phyloP scores from a whole-genome alignment of 1,139 yeast genomes.

The Debaryomyces singareniensis region DNA sequence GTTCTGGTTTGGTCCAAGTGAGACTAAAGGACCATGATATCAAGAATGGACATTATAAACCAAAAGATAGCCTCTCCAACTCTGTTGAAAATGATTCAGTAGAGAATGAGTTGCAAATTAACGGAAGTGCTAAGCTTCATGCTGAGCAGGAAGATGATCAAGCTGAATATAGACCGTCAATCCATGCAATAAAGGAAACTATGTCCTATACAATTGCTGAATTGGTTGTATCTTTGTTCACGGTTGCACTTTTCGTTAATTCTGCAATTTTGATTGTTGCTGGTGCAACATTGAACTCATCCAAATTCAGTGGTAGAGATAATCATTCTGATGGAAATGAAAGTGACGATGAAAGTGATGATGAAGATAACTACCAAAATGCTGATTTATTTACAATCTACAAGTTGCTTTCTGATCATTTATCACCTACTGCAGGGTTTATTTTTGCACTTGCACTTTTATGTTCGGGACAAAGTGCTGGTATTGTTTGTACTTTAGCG shows the following conservation, averaged over 20 bases:
- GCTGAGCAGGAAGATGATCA: constrained; percentile 13
- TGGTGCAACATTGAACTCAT: constrained; percentile 56
- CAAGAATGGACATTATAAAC: constrained; percentile 48
- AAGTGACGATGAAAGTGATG: constrained; percentile 33
- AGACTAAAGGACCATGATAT: constrained; percentile 77
- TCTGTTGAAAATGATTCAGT: constrained; percentile 8
- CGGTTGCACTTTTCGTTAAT: constrained; percentile 76
- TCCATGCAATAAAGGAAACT: constrained; percentile 60
- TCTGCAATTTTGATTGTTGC: constrained; percentile 73
- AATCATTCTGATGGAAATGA: constrained; percentile 38
- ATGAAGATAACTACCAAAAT: constrained; percentile 36
- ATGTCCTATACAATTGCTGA: constrained; percentile 64
- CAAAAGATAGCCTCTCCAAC: constrained; percentile 6
- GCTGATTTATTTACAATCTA: constrained; percentile 89
- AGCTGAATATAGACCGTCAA: constrained; percentile 55
- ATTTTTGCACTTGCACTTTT: constrained; percentile 87
- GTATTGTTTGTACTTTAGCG: constrained; percentile 94
- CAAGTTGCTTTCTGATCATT: constrained; percentile 60
- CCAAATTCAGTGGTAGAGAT: constrained; percentile 9
- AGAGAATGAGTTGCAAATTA: constrained; percentile 4
- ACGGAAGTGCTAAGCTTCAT: background rate
- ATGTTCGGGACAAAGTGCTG: constrained; percentile 97
- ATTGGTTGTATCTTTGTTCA: constrained; percentile 56
- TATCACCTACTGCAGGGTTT: constrained; percentile 88
- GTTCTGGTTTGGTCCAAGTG: constrained; percentile 90